Percentiles rank a stretch among this genome's conserved stretches.
phyloP scores from a whole-genome alignment of 2,329 filamentous ascomycete genomes.

The Colletotrichum gloeosporioides region DNA sequence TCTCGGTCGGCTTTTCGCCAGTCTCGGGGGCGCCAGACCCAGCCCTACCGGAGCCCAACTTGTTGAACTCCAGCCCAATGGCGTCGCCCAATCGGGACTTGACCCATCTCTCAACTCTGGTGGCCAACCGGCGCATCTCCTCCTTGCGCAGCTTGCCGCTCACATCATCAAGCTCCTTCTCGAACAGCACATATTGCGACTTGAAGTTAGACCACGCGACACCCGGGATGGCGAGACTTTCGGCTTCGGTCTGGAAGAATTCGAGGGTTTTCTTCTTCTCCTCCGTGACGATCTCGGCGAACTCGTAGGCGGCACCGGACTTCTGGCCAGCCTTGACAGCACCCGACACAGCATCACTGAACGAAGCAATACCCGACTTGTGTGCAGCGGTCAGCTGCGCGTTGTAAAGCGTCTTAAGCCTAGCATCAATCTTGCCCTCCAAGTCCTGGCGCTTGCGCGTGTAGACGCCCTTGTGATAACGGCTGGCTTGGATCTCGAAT shows the following conservation, averaged over 20 bases:
- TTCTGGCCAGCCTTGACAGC: conserved; percentile 94
- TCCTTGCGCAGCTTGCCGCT: conserved; percentile 87
- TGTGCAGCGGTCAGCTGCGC: conserved; percentile 89
- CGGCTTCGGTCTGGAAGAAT: conserved; percentile 78
- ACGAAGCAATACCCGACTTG: conserved; percentile 83
- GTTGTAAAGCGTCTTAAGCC: conserved; percentile 85
- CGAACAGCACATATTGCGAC: conserved; percentile 79
- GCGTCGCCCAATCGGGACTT: conserved; percentile 86
- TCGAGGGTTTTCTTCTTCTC: conserved; percentile 80
- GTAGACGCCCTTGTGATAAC: conserved; percentile 97
- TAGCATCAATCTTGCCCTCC: conserved; percentile 83
- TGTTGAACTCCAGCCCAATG: conserved; percentile 93
- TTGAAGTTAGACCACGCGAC: conserved; percentile 88
- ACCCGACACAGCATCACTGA: conserved; percentile 84
- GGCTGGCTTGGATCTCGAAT: conserved; percentile 90
- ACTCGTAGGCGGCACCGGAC: conserved; percentile 89
- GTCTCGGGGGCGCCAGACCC: conserved; percentile 81
- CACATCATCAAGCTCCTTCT: conserved; percentile 90
- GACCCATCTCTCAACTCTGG: conserved; percentile 92
- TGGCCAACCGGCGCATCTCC: conserved; percentile 93
- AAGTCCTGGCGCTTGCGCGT: conserved; percentile 84
- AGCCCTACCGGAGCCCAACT: conserved; percentile 85
- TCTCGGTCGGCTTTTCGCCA: conserved; percentile 79
- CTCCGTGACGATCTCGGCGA: conserved; percentile 87
- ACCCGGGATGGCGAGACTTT: conserved; percentile 77